Evolutionary conservation across 192 early-diverging fungal species (phyloP).

Genomic region (Gryganskiella cystojenkinii): DNA sequence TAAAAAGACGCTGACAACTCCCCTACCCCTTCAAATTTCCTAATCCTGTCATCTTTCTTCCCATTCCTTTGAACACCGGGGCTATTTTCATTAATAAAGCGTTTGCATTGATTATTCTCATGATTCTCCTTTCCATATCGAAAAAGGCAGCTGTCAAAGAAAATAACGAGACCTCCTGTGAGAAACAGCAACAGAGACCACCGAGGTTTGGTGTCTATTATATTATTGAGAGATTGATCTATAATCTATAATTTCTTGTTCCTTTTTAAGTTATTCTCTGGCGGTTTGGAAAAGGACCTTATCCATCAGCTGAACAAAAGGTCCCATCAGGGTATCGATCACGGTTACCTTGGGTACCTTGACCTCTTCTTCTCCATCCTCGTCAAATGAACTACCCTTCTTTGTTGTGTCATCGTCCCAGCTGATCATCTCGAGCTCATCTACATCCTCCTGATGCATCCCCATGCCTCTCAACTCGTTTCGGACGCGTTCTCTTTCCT

Average conservation of each 20-base stretch:
- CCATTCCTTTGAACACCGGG: too few relatives aligned
- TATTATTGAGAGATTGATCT: too few relatives aligned
- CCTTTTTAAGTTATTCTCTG: background rate
- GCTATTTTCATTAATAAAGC: too few relatives aligned
- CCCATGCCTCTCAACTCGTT: constrained; percentile 11
- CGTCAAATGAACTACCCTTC: background rate
- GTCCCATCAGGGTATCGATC: background rate
- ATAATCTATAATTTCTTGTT: too few relatives aligned
- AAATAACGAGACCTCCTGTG: too few relatives aligned
- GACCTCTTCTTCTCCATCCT: constrained; percentile 6
- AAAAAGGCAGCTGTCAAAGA: too few relatives aligned
- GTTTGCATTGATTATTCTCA: too few relatives aligned
- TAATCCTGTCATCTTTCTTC: too few relatives aligned
- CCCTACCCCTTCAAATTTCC: too few relatives aligned
- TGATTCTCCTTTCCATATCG: too few relatives aligned
- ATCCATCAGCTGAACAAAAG: constrained; percentile 22
- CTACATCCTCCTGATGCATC: constrained; percentile 43
- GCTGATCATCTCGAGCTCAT: constrained; percentile 49
- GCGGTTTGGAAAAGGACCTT: constrained; percentile 9
- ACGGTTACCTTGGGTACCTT: constrained; percentile 14
- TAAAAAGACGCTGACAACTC: background rate
- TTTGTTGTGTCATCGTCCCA: background rate
- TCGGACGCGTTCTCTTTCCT: constrained; percentile 7
- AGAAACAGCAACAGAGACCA: too few relatives aligned
- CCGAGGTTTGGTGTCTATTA: too few relatives aligned